These are phyloP conservation scores for Capsicum chinense DNA, from an alignment of 257 asterid species.

Conservation along the genomic window DNA sequence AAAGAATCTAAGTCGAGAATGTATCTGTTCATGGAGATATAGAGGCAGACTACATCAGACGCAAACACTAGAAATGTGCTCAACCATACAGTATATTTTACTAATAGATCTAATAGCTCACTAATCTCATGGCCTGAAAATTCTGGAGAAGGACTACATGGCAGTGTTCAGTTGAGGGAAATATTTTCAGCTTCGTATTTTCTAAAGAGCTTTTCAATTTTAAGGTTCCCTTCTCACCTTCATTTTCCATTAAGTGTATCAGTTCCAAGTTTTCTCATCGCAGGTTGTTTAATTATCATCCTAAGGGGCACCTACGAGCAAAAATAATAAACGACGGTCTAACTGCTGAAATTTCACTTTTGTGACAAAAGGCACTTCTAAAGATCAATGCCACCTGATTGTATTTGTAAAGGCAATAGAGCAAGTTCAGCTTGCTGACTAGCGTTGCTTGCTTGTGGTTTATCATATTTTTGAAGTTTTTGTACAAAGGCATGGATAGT, in stretches of 20 bases:
- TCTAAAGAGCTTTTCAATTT: not conserved
- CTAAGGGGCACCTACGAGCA: not conserved
- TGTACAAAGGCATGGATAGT: not conserved
- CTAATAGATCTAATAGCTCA: not conserved
- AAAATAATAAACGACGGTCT: not conserved
- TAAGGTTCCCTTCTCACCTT: constrained; percentile 5
- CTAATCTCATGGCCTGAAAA: not conserved
- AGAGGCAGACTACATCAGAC: not conserved
- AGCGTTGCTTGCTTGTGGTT: not conserved
- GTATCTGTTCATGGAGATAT: not conserved
- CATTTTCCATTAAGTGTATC: constrained; percentile 6
- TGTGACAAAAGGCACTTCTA: not conserved
- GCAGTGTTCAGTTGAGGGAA: constrained; percentile 14
- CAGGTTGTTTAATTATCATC: not conserved
- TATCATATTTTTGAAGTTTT: not conserved
- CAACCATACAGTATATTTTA: not conserved
- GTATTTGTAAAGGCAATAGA: not conserved
- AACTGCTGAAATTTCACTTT: not conserved
- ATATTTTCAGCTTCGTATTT: too few species aligned
- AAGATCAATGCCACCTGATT: not conserved
- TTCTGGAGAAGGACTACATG: constrained; percentile 13
- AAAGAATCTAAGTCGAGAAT: not conserved
- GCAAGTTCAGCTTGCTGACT: constrained; percentile 23
- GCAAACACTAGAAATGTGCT: constrained; percentile 7
- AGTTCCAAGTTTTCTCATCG: not conserved